Conservation (phyloP, 2,329 filamentous ascomycete genomes). For the Hymenoscyphus salicellus region DNA sequence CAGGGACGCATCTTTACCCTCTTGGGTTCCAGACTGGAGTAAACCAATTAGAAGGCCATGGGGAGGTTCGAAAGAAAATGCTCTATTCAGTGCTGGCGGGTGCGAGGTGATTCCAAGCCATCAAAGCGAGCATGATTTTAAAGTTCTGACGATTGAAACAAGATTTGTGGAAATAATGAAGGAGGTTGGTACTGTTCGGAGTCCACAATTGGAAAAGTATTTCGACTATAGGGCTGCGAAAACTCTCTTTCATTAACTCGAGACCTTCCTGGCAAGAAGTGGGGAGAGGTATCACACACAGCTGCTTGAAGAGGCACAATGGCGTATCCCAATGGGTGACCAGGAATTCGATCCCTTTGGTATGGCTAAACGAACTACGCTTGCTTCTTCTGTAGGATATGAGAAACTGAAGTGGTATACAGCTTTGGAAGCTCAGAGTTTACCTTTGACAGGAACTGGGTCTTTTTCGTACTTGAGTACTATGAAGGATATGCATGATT, state of each 20-base stretch:
- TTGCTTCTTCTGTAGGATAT: not conserved
- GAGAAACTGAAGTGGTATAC: not conserved
- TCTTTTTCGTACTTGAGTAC: no score
- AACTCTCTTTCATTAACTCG: not conserved
- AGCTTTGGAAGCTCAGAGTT: not conserved
- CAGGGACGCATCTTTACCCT: not conserved
- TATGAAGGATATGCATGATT: not conserved
- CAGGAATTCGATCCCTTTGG: not conserved
- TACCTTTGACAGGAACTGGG: not conserved
- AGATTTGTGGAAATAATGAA: not conserved
- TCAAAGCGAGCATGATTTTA: not conserved
- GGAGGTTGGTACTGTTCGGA: not conserved
- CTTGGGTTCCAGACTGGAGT: not conserved
- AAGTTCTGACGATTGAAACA: not conserved
- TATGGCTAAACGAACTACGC: not conserved
- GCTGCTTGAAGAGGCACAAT: not conserved
- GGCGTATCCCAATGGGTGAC: not conserved
- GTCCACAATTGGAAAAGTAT: not conserved
- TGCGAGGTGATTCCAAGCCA: not conserved
- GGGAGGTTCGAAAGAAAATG: not conserved
- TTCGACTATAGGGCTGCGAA: not conserved
- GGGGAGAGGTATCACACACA: not conserved
- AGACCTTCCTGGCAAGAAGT: not conserved
- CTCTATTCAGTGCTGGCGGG: not conserved
- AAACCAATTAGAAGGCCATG: constrained; percentile 1